Conservation (phyloP, 805 yeast genomes). For the Grigorovia yakushimaensis region DNA sequence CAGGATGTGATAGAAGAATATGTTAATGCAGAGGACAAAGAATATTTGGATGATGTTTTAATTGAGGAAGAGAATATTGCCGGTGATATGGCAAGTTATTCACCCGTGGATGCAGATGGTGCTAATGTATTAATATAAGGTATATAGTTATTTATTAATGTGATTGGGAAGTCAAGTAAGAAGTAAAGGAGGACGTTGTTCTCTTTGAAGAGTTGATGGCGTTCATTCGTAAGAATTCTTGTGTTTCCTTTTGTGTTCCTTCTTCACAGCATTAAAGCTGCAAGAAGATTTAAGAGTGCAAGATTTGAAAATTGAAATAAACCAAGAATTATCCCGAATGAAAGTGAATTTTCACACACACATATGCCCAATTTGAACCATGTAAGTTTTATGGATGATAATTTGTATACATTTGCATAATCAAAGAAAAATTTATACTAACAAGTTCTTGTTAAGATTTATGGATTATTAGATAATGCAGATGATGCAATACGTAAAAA, state of each 20-base stretch:
- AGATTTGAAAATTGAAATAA: not conserved
- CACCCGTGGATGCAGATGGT: slow-evolving; percentile 21
- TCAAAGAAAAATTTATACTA: not conserved
- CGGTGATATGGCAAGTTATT: slow-evolving; percentile 9
- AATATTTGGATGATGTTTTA: slow-evolving; percentile 31
- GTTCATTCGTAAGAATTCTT: too few relatives aligned
- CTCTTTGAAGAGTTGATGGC: too few relatives aligned
- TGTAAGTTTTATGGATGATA: not conserved
- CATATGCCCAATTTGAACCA: not conserved
- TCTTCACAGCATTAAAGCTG: too few relatives aligned
- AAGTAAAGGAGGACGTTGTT: too few relatives aligned
- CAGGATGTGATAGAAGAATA: slow-evolving; percentile 71
- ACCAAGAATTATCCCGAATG: not conserved
- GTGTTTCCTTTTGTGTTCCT: too few relatives aligned
- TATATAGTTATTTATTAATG: too few relatives aligned
- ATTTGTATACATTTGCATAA: not conserved
- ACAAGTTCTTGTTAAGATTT: slow-evolving; percentile 17
- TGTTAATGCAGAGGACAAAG: slow-evolving; percentile 54
- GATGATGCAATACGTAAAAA: slow-evolving; percentile 38
- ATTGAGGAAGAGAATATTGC: slow-evolving; percentile 30
- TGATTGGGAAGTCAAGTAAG: too few relatives aligned
- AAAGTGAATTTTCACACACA: not conserved
- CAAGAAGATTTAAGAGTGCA: too few relatives aligned
- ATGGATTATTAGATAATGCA: slow-evolving; percentile 43
- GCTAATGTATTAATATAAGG: slow-evolving; percentile 13